Evolutionary conservation across 345 rosid species (phyloP).

Genomic region (Pistacia atlantica): DNA sequence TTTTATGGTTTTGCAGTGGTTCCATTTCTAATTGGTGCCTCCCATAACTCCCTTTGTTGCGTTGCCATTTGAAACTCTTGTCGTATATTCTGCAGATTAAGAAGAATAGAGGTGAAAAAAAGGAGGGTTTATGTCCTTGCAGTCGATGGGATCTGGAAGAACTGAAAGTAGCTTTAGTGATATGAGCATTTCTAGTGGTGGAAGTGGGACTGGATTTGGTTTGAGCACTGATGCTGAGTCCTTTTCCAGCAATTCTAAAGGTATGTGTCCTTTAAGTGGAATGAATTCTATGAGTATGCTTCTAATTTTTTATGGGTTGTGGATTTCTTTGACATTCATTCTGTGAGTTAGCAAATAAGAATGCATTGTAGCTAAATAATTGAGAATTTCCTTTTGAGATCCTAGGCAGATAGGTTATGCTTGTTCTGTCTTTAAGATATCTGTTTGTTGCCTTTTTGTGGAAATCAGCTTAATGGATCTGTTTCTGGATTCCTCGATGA

Average conservation of each 20-base stretch:
- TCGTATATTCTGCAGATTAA: conserved; percentile 60
- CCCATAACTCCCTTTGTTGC: conserved; percentile 1
- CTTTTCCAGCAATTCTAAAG: conserved; percentile 80
- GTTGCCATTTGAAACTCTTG: conserved; percentile 21
- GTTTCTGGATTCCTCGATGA: background rate
- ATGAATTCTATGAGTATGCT: background rate
- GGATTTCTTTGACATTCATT: background rate
- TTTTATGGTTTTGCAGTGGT: conserved; percentile 11
- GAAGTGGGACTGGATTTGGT: conserved; percentile 83
- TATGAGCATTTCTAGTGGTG: conserved; percentile 75
- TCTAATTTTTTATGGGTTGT: background rate
- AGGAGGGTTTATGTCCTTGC: conserved; percentile 85
- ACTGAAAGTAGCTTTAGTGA: conserved; percentile 83
- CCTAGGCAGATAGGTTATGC: background rate
- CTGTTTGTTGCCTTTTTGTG: background rate
- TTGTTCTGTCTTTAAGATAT: background rate
- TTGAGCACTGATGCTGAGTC: conserved; percentile 72
- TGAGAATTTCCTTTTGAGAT: background rate
- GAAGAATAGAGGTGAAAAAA: conserved; percentile 79
- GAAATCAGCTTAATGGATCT: background rate
- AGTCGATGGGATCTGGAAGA: conserved; percentile 93
- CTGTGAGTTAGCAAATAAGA: background rate
- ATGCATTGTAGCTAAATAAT: background rate
- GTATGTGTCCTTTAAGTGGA: conserved; percentile 38
- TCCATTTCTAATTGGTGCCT: conserved; percentile 1